These are phyloP conservation scores for Tilletia walkeri DNA, from an alignment of 1,284 basidiomycete genomes.

Conservation along the genomic window DNA sequence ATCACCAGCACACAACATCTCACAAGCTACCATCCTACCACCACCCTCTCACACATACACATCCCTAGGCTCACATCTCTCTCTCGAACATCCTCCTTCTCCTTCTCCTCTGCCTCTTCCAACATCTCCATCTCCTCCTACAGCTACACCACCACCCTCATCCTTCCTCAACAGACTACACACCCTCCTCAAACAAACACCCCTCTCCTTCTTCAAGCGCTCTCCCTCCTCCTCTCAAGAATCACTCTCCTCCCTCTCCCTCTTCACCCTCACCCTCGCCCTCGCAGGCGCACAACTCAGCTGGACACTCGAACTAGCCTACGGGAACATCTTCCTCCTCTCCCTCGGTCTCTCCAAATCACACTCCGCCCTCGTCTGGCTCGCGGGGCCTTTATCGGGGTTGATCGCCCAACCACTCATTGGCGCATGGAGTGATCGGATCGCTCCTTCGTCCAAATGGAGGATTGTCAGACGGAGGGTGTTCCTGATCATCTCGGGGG, in stretches of 20 bases:
- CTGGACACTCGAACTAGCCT: constrained; percentile 84
- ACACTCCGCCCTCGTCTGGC: constrained; percentile 89
- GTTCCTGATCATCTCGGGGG: constrained; percentile 81
- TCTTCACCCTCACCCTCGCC: constrained; percentile 61
- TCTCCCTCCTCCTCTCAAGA: not conserved
- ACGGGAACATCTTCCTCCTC: constrained; percentile 89
- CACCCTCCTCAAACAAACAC: not conserved
- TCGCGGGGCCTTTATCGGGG: constrained; percentile 89
- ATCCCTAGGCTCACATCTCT: constrained; percentile 1
- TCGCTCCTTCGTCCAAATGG: constrained; percentile 63
- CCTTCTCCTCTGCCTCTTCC: not conserved
- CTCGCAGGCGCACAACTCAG: constrained; percentile 80
- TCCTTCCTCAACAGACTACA: not conserved
- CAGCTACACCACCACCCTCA: not conserved
- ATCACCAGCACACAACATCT: not conserved
- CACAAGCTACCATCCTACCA: not conserved
- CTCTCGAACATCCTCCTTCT: not conserved
- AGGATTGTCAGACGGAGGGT: constrained; percentile 72
- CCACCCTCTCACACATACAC: not conserved
- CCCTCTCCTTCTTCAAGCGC: not conserved
- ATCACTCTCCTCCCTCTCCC: constrained; percentile 51
- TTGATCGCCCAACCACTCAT: constrained; percentile 92
- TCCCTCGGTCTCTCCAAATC: constrained; percentile 84
- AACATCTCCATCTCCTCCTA: not conserved
- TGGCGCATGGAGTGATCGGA: constrained; percentile 79